These are phyloP conservation scores for Apiospora koreana DNA, from an alignment of 2,329 filamentous ascomycete species.

Conservation along the genomic window DNA sequence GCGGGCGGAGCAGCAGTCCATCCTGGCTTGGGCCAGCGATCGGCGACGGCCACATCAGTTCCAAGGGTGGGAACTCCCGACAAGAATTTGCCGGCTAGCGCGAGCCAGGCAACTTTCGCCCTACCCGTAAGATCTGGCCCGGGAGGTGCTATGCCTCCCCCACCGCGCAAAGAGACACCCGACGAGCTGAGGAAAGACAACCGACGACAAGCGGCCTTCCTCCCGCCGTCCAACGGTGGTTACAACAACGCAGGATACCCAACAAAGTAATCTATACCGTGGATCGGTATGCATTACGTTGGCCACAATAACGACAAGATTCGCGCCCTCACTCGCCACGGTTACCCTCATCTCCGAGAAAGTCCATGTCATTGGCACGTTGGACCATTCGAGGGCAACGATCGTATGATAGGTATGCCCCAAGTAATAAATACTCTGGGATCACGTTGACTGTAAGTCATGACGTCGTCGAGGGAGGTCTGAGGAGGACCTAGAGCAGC, in stretches of 20 bases:
- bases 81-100: conserved; percentile 39
- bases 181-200: conserved; percentile 55
- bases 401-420: background rate
- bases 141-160: conserved; percentile 59
- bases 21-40: conserved; percentile 55
- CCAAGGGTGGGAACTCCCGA: conserved; percentile 45
- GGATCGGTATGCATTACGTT: background rate
- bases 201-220: conserved; percentile 56
- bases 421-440: background rate
- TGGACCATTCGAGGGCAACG: background rate
- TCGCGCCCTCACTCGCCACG: background rate
- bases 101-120: conserved; percentile 54
- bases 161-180: conserved; percentile 58
- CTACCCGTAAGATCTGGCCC: conserved; percentile 66
- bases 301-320: background rate
- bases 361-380: background rate
- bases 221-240: conserved; percentile 45
- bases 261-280: conserved; percentile 25
- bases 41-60: conserved; percentile 53
- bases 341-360: background rate
- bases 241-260: conserved; percentile 35
- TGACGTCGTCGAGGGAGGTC: background rate
- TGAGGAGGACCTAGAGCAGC: background rate
- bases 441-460: background rate
- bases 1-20: conserved; percentile 46